phyloP scores from a whole-genome alignment of 2,329 filamentous ascomycete genomes.

The Paecilomyces sp. region DNA sequence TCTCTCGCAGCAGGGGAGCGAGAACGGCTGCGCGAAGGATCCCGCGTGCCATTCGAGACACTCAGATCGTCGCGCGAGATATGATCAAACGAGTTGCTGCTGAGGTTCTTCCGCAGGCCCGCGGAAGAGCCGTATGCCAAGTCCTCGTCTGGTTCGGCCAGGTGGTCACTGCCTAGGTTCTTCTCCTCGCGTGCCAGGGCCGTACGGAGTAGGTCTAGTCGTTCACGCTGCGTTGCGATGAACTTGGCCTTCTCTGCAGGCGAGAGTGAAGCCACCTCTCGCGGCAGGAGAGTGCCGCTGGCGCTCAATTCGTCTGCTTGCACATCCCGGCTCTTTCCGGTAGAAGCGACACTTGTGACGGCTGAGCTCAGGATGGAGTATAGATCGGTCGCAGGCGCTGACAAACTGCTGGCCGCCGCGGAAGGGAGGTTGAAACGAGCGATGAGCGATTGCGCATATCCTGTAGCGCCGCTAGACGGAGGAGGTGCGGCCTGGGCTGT shows the following conservation, averaged over 20 bases:
- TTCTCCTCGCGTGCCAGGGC: conserved; percentile 75
- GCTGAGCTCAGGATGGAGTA: conserved; percentile 71
- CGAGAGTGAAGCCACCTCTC: conserved; percentile 54
- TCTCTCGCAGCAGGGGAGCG: conserved; percentile 9
- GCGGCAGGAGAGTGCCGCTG: conserved; percentile 62
- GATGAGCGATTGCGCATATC: conserved; percentile 74
- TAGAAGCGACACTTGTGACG: conserved; percentile 53
- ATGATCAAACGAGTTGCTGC: conserved; percentile 83
- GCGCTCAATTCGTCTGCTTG: conserved; percentile 47
- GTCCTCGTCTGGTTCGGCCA: conserved; percentile 23
- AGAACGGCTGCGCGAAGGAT: conserved; percentile 42
- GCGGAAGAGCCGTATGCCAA: conserved; percentile 32
- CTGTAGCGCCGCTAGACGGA: conserved; percentile 23
- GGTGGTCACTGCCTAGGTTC: conserved; percentile 40
- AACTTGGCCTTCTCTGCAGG: conserved; percentile 63
- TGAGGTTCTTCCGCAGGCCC: conserved; percentile 66
- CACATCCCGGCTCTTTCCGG: conserved; percentile 28
- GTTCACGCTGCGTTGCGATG: conserved; percentile 71
- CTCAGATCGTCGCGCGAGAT: conserved; percentile 63
- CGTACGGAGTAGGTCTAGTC: conserved; percentile 64
- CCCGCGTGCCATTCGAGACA: conserved; percentile 16
- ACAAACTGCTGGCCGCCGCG: conserved; percentile 45
- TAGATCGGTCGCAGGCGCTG: conserved; percentile 55
- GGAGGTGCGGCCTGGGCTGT: conserved; percentile 42
- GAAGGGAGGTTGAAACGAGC: conserved; percentile 78